Evolutionary conservation across 208 protist species (phyloP).

Genomic region (Leishmania mexicana): DNA sequence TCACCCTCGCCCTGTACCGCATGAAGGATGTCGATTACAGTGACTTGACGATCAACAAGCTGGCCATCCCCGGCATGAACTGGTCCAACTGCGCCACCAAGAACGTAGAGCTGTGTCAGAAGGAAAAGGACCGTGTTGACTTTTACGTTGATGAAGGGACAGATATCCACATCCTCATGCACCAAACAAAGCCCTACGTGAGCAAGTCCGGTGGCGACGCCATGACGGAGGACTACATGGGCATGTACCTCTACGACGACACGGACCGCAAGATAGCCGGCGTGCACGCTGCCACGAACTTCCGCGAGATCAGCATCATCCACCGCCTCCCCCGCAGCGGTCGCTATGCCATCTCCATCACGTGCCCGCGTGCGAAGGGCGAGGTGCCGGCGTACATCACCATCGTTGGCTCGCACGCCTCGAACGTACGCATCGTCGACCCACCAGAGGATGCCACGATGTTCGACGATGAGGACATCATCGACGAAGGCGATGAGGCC

Average conservation of each 20-base stretch:
- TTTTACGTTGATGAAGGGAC: constrained; percentile 78
- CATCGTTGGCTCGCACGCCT: constrained; percentile 34
- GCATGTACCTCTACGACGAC: constrained; percentile 84
- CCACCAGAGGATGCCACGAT: constrained; percentile 62
- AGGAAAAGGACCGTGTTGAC: constrained; percentile 72
- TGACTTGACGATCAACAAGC: constrained; percentile 44
- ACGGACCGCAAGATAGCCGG: constrained; percentile 57
- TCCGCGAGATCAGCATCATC: constrained; percentile 73
- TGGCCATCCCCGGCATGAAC: constrained; percentile 44
- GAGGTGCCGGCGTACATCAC: constrained; percentile 53
- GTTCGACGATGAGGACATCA: constrained; percentile 79
- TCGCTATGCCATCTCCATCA: constrained; percentile 69
- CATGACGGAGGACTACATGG: constrained; percentile 80
- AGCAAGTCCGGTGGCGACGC: constrained; percentile 50
- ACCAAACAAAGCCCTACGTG: constrained; percentile 58
- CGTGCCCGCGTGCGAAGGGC: constrained; percentile 63
- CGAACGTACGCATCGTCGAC: constrained; percentile 65
- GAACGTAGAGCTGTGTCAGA: constrained; percentile 44
- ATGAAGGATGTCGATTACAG: constrained; percentile 42
- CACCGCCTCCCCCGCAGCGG: constrained; percentile 54
- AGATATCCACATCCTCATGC: constrained; percentile 76
- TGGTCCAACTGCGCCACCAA: constrained; percentile 43
- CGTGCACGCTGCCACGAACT: constrained; percentile 81
- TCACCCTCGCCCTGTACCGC: constrained; percentile 54
- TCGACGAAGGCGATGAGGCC: constrained; percentile 69